Evolutionary conservation across 2,329 filamentous ascomycete genomes (phyloP).

Genomic region (Botrytis aclada): DNA sequence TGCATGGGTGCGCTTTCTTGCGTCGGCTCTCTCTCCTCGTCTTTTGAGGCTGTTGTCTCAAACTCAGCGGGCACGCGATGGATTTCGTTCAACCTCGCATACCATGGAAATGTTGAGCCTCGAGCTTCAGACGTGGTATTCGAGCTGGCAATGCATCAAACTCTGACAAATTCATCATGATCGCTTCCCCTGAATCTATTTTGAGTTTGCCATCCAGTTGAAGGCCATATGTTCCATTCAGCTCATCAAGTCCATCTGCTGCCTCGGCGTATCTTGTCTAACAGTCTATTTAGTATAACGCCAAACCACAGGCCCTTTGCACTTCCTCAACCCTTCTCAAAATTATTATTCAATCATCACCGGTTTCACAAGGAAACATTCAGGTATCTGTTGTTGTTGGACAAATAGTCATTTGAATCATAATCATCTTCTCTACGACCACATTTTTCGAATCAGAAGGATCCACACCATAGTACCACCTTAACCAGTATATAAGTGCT

Average conservation of each 20-base stretch:
- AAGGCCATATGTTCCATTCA: neutral
- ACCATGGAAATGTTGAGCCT: neutral
- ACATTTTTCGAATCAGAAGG: neutral
- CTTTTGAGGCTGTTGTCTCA: neutral
- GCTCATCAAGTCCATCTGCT: neutral
- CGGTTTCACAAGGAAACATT: too few relatives aligned
- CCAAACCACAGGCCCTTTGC: neutral
- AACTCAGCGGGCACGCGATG: neutral
- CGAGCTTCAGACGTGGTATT: neutral
- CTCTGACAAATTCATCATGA: neutral
- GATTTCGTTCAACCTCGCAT: neutral
- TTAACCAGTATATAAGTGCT: neutral
- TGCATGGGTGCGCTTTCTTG: neutral
- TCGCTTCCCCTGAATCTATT: neutral
- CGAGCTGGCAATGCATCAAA: conserved; percentile 11
- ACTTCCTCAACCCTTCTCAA: too few relatives aligned
- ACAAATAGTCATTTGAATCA: too few relatives aligned
- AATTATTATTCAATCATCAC: too few relatives aligned
- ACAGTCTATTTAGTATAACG: conserved; percentile 1
- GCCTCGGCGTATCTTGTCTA: neutral
- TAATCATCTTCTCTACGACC: neutral
- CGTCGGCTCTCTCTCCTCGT: neutral
- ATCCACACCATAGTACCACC: neutral
- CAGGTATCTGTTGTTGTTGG: too few relatives aligned
- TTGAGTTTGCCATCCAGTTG: neutral